These are phyloP conservation scores for Xerocomus nothofagi DNA, from an alignment of 1,284 basidiomycete species.

Conservation along the genomic window DNA sequence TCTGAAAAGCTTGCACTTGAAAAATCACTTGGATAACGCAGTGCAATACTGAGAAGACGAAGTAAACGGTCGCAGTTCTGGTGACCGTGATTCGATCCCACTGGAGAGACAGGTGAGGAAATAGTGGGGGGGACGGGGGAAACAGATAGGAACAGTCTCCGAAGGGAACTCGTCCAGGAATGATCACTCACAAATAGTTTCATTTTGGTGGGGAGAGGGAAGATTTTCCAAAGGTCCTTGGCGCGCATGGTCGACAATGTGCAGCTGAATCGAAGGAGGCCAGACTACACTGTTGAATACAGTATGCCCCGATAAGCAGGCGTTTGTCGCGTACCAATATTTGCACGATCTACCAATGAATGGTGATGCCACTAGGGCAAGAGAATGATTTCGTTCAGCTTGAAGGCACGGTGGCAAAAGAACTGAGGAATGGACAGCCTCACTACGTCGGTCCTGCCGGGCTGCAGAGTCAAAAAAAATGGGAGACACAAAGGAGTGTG, in stretches of 20 bases:
- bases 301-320: not conserved
- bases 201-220: slow-evolving; percentile 45
- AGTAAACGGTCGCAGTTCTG: slow-evolving; percentile 62
- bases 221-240: slow-evolving; percentile 42
- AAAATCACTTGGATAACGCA: slow-evolving; percentile 67
- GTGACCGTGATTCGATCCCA: slow-evolving; percentile 72
- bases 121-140: not conserved
- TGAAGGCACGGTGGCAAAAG: slow-evolving; percentile 4
- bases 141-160: not conserved
- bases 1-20: slow-evolving; percentile 64
- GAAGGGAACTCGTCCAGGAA: not conserved
- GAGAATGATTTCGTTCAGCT: slow-evolving; percentile 8
- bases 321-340: slow-evolving; percentile 7
- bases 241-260: slow-evolving; percentile 41
- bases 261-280: not conserved
- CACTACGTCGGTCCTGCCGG: slow-evolving; percentile 54
- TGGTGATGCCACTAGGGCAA: slow-evolving; percentile 50
- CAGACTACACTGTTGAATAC: not conserved
- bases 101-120: slow-evolving; percentile 37
- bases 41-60: slow-evolving; percentile 65
- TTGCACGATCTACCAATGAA: slow-evolving; percentile 29
- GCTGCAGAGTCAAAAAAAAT: slow-evolving; percentile 32
- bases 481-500: slow-evolving; percentile 22
- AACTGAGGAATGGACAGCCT: slow-evolving; percentile 18
- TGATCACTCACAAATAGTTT: slow-evolving; percentile 52